Conservation (phyloP, 75 land plant species). For the Picea sitchensis region DNA sequence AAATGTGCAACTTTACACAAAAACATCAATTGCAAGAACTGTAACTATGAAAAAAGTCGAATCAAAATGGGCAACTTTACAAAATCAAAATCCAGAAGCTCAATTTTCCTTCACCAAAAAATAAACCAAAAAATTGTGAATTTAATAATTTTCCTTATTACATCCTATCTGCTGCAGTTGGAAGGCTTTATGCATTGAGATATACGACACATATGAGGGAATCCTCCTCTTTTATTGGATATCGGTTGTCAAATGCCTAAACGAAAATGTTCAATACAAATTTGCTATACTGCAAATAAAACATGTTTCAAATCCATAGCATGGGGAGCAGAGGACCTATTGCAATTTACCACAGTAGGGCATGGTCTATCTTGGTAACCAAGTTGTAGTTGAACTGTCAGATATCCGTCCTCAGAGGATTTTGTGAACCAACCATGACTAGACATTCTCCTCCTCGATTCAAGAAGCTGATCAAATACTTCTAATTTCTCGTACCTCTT, state of each 20-base stretch:
- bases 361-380: slow-evolving; percentile 8
- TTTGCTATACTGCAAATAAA: background rate
- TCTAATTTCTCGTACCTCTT: slow-evolving; percentile 33
- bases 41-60: no score
- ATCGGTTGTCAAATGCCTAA: background rate
- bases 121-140: background rate
- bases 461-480: slow-evolving; percentile 18
- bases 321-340: background rate
- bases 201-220: background rate
- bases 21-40: no score
- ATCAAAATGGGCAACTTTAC: no score
- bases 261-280: background rate
- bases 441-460: slow-evolving; percentile 31
- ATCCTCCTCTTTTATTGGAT: background rate
- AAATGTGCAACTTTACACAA: no score
- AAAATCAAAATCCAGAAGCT: no score
- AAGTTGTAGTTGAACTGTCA: slow-evolving; percentile 27
- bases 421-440: slow-evolving; percentile 35
- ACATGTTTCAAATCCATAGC: background rate
- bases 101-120: no score
- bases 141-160: background rate
- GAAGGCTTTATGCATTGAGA: background rate
- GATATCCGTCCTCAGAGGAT: slow-evolving; percentile 18
- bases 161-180: background rate
- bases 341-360: slow-evolving; percentile 5